Evolutionary conservation across 2,329 filamentous ascomycete species (phyloP).

Genomic region (Hypoxylon sp.): DNA sequence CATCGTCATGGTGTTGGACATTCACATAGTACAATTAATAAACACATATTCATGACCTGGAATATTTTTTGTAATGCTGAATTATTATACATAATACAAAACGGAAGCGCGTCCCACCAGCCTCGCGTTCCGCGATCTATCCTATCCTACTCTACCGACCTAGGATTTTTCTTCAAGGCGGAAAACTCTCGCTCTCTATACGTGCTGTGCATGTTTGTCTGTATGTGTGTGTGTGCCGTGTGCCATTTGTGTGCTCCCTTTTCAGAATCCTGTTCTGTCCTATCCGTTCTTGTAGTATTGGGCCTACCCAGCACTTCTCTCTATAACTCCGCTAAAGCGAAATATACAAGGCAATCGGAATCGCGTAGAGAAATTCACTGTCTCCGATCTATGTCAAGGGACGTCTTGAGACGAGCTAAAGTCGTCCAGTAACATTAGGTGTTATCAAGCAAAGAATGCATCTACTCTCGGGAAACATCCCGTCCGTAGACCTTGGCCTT

Average conservation of each 20-base stretch:
- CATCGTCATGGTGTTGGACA: no score
- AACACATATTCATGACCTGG: neutral
- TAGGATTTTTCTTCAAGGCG: slow-evolving; percentile 13
- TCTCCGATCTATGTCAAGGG: neutral
- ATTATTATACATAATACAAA: slow-evolving; percentile 34
- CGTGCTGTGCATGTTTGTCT: slow-evolving; percentile 7
- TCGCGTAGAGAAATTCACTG: slow-evolving; percentile 2
- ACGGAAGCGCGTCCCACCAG: slow-evolving; percentile 18
- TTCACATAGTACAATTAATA: neutral
- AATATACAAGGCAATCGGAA: slow-evolving; percentile 26
- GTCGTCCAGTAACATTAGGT: slow-evolving; percentile 13
- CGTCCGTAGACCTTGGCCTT: slow-evolving; percentile 98
- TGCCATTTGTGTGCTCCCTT: slow-evolving; percentile 18
- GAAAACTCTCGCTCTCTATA: slow-evolving; percentile 29
- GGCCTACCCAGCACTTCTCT: slow-evolving; percentile 21
- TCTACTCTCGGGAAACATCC: slow-evolving; percentile 88
- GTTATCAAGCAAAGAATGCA: slow-evolving; percentile 10
- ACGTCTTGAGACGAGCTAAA: neutral
- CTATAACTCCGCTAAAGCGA: slow-evolving; percentile 19
- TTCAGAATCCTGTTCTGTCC: slow-evolving; percentile 23
- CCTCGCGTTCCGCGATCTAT: slow-evolving; percentile 29
- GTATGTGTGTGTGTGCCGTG: slow-evolving; percentile 15
- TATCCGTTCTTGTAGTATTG: slow-evolving; percentile 22
- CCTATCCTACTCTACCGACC: slow-evolving; percentile 20
- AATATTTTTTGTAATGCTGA: slow-evolving; percentile 16